These are phyloP conservation scores for Anisodus acutangulus DNA, from an alignment of 257 asterid species.

Conservation along the genomic window DNA sequence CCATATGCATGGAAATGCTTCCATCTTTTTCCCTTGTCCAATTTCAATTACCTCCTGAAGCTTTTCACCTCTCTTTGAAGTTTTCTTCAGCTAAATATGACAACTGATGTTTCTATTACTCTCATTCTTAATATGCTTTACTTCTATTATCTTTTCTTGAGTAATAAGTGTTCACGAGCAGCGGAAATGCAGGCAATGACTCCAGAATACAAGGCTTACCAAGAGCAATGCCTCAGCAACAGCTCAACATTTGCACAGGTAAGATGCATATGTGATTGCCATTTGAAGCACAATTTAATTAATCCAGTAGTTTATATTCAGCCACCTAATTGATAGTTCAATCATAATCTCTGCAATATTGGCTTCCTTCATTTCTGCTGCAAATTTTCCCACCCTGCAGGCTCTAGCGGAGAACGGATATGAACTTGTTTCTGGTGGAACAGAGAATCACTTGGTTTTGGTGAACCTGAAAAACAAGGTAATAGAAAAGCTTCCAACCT, in stretches of 20 bases:
- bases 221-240: slow-evolving; percentile 82
- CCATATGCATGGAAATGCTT: neutral
- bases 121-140: neutral
- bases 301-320: neutral
- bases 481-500: neutral
- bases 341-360: neutral
- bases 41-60: neutral
- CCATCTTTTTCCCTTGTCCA: neutral
- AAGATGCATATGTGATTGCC: slow-evolving; percentile 23
- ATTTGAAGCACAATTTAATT: neutral
- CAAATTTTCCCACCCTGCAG: slow-evolving; percentile 46
- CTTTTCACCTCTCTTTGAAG: neutral
- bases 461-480: slow-evolving; percentile 85
- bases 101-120: neutral
- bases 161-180: neutral
- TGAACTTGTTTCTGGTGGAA: slow-evolving; percentile 92
- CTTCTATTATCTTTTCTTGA: neutral
- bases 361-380: slow-evolving; percentile 11
- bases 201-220: slow-evolving; percentile 89
- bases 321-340: neutral
- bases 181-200: slow-evolving; percentile 67
- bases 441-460: slow-evolving; percentile 92
- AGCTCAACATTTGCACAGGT: slow-evolving; percentile 92
- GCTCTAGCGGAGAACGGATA: slow-evolving; percentile 68
- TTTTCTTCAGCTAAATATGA: neutral